These are phyloP conservation scores for Fusarium pseudonygamai DNA, from an alignment of 2,329 filamentous ascomycete genomes.

Conservation along the genomic window DNA sequence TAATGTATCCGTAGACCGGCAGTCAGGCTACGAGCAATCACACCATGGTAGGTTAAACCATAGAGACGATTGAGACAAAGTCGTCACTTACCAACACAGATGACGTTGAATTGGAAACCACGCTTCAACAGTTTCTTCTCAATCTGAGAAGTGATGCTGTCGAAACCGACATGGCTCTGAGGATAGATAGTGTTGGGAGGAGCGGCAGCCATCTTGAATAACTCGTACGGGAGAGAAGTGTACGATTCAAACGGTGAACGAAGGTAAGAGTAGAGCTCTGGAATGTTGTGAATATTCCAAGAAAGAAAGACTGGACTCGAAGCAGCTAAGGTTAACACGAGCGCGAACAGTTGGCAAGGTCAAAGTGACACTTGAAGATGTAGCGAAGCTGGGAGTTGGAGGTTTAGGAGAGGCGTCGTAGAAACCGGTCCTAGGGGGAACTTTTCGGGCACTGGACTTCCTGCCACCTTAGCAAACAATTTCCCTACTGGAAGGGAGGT, in stretches of 20 bases:
- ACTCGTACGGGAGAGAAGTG: slow-evolving; percentile 30
- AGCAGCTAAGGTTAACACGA: slow-evolving; percentile 32
- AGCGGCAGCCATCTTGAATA: slow-evolving; percentile 66
- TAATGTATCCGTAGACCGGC: slow-evolving; percentile 1
- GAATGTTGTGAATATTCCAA: slow-evolving; percentile 43
- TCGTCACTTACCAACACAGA: slow-evolving; percentile 88
- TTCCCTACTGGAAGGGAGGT: slow-evolving; percentile 54
- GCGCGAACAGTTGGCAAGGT: slow-evolving; percentile 35
- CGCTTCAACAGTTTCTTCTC: slow-evolving; percentile 99
- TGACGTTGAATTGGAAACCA: slow-evolving; percentile 99
- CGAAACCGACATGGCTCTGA: slow-evolving; percentile 99
- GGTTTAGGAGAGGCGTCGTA: slow-evolving; percentile 42
- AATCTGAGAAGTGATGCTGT: slow-evolving; percentile 99
- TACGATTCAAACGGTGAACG: slow-evolving; percentile 46
- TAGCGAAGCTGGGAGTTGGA: slow-evolving; percentile 43
- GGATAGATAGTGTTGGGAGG: slow-evolving; percentile 81
- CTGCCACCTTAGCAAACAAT: slow-evolving; percentile 59
- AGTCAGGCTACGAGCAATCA: slow-evolving; percentile 24
- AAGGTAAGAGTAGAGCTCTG: slow-evolving; percentile 41
- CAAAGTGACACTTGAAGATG: slow-evolving; percentile 40
- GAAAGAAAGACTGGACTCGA: slow-evolving; percentile 39
- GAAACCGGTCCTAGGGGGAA: slow-evolving; percentile 49
- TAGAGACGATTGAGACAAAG: slow-evolving; percentile 11
- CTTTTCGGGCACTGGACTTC: slow-evolving; percentile 52
- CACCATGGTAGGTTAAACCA: slow-evolving; percentile 16